These are phyloP conservation scores for Chaetomium fimeti DNA, from an alignment of 495 filamentous ascomycete species.

Conservation along the genomic window DNA sequence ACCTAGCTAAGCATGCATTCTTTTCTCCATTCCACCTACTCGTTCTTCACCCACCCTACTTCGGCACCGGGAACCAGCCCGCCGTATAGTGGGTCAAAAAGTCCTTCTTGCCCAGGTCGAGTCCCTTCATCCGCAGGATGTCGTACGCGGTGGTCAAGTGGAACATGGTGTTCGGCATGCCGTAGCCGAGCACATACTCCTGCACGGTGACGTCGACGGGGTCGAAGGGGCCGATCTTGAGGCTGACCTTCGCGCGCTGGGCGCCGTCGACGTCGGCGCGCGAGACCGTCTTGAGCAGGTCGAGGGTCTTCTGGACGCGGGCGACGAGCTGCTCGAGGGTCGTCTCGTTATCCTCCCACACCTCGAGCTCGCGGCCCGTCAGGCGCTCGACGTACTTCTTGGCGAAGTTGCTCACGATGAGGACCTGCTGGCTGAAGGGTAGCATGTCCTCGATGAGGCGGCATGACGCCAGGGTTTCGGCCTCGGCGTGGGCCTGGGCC, in stretches of 20 bases:
- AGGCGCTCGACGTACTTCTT: constrained; percentile 44
- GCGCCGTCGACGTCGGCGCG: constrained; percentile 39
- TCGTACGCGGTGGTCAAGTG: constrained; percentile 56
- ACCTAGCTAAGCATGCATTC: background rate
- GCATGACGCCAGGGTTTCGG: constrained; percentile 25
- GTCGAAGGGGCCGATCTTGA: background rate
- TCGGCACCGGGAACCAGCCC: background rate
- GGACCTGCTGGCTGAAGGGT: constrained; percentile 48
- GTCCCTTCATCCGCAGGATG: constrained; percentile 55
- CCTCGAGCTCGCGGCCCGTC: constrained; percentile 11
- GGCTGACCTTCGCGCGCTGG: constrained; percentile 15
- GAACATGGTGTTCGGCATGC: constrained; percentile 58
- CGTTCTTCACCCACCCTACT: background rate
- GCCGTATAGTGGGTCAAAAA: constrained; percentile 41
- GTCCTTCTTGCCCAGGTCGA: constrained; percentile 55
- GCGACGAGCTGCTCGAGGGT: constrained; percentile 45
- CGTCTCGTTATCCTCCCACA: constrained; percentile 8
- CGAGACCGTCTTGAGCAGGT: constrained; percentile 38
- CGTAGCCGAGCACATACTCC: constrained; percentile 38
- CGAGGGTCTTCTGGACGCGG: constrained; percentile 40
- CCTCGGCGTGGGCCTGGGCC: constrained; percentile 28
- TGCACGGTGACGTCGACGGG: constrained; percentile 2
- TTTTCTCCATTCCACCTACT: background rate
- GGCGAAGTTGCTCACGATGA: constrained; percentile 36
- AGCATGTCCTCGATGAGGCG: constrained; percentile 50